Conservation (phyloP, 805 yeast genomes). For the Metschnikowia gelsemii region DNA sequence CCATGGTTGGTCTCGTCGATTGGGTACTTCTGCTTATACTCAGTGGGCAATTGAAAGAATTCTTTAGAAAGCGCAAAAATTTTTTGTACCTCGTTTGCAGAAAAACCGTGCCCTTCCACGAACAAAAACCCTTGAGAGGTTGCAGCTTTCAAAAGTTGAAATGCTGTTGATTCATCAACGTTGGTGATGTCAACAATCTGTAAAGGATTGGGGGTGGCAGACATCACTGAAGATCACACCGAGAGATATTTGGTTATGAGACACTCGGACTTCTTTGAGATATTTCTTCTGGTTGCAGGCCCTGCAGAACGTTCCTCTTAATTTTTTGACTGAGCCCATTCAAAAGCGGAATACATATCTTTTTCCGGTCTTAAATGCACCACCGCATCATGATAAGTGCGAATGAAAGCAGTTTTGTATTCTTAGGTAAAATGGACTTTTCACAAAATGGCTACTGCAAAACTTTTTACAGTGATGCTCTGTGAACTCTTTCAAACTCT, state of each 20-base stretch:
- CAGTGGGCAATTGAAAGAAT: conserved; percentile 52
- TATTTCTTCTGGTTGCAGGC: not conserved
- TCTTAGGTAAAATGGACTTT: too few relatives aligned
- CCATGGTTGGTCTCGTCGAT: conserved; percentile 62
- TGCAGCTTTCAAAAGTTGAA: conserved; percentile 56
- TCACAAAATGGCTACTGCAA: too few relatives aligned
- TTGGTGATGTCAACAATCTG: conserved; percentile 58
- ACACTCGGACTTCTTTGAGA: not conserved
- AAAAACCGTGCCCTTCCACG: conserved; percentile 66
- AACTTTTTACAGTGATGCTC: too few relatives aligned
- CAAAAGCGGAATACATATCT: not conserved
- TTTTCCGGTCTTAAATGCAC: too few relatives aligned
- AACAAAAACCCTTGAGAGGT: conserved; percentile 64
- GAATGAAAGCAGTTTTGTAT: too few relatives aligned
- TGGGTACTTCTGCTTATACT: conserved; percentile 48
- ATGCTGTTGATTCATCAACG: conserved; percentile 44
- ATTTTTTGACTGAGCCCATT: not conserved
- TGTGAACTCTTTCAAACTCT: too few relatives aligned
- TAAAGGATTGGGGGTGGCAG: conserved; percentile 41
- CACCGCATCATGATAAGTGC: too few relatives aligned
- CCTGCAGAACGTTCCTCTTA: not conserved
- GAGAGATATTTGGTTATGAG: not conserved
- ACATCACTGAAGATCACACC: conserved; percentile 2
- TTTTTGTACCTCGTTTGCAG: conserved; percentile 51
- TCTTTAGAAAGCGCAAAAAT: conserved; percentile 49